Conservation (phyloP, 345 rosid species). For the Pugionium dolabratum region DNA sequence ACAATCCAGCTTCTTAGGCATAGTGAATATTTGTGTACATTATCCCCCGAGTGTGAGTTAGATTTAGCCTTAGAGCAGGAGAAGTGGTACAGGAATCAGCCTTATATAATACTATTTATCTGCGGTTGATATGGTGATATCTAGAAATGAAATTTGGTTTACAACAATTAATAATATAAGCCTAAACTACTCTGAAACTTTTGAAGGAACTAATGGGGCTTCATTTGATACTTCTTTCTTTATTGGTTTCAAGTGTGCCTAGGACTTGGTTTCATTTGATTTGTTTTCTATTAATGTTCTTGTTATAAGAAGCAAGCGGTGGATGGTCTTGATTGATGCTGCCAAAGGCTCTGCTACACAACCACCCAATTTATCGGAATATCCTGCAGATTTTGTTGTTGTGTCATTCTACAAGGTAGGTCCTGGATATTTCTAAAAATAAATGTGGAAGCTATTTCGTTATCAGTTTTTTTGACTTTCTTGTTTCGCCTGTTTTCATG, state of each 20-base stretch:
- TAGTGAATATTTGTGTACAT: background rate
- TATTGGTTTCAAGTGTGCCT: background rate
- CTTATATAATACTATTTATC: background rate
- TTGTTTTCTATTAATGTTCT: conserved; percentile 8
- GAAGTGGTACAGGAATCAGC: conserved; percentile 4
- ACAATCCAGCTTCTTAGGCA: conserved; percentile 3
- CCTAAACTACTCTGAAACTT: background rate
- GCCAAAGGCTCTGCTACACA: conserved; percentile 88
- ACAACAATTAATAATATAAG: conserved; percentile 5
- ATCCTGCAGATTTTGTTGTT: conserved; percentile 90
- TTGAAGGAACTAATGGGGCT: conserved; percentile 22
- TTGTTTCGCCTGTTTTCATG: conserved; percentile 32
- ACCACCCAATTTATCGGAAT: conserved; percentile 76
- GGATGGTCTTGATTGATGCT: conserved; percentile 96
- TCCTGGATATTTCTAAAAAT: conserved; percentile 12
- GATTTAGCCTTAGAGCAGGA: background rate
- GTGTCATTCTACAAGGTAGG: conserved; percentile 59
- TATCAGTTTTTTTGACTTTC: conserved; percentile 26
- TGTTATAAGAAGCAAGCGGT: conserved; percentile 51
- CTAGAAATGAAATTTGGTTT: conserved; percentile 15
- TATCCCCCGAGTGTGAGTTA: conserved; percentile 6
- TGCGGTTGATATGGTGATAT: background rate
- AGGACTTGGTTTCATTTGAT: conserved; percentile 1
- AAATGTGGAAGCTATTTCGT: conserved; percentile 12
- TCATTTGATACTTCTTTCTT: conserved; percentile 7